Conservation (phyloP, 768 basidiomycete species). For the Lactarius sanguifluus region DNA sequence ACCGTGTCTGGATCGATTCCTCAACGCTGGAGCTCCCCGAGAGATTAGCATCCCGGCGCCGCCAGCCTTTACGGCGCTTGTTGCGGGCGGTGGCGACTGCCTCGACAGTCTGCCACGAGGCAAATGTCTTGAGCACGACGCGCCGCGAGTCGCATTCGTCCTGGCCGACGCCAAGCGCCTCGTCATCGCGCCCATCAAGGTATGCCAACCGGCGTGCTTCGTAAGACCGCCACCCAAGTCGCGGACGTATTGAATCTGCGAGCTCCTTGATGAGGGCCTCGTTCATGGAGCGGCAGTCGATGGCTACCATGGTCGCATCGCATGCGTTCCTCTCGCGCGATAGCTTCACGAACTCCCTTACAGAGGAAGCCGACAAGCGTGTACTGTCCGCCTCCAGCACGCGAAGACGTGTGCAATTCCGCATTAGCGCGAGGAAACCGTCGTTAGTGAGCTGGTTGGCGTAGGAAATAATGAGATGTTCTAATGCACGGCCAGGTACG, state of each 20-base stretch:
- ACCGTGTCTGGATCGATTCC: constrained; percentile 31
- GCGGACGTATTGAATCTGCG: constrained; percentile 55
- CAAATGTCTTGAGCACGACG: constrained; percentile 81
- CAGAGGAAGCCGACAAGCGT: constrained; percentile 55
- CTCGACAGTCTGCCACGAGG: constrained; percentile 85
- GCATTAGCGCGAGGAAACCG: constrained; percentile 62
- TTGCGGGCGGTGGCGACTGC: constrained; percentile 65
- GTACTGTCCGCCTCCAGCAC: constrained; percentile 82
- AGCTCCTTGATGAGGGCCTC: constrained; percentile 66
- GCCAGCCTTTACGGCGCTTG: constrained; percentile 55
- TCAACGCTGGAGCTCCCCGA: constrained; percentile 37
- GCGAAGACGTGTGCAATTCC: constrained; percentile 57
- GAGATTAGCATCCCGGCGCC: constrained; percentile 44
- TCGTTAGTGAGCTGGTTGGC: constrained; percentile 63
- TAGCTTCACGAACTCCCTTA: constrained; percentile 67
- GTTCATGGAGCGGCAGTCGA: constrained; percentile 73
- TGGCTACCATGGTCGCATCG: constrained; percentile 61
- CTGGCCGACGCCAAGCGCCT: constrained; percentile 66
- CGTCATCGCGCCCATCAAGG: constrained; percentile 69
- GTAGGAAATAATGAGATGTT: constrained; percentile 69
- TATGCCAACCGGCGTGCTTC: constrained; percentile 68
- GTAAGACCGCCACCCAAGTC: constrained; percentile 72
- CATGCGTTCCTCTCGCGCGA: constrained; percentile 46
- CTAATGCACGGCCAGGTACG: constrained; percentile 58
- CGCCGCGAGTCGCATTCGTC: constrained; percentile 76